Base-by-base conservation (phyloP, 1,284 basidiomycete species). In the Rhodotorula sp. region DNA sequence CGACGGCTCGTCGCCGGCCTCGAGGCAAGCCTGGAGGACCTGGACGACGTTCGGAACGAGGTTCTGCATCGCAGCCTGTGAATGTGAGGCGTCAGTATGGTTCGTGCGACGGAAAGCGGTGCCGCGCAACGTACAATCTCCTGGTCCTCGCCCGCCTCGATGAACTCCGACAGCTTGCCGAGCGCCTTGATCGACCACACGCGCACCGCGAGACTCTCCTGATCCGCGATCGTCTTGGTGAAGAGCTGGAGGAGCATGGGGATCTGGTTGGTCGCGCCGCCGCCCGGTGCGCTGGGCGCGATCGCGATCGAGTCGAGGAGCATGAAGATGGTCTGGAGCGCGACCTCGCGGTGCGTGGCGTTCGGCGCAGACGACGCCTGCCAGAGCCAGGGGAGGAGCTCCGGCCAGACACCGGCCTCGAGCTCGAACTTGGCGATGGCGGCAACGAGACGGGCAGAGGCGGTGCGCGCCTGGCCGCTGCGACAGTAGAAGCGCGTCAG, bases 371-470 rank as follows among this genome's bases (percentile, higher is more conserved):
- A 86, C 70, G 91, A 90, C 23, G 92, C 90, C 76, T 89, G 86
- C 79, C 91, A 88, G 67, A 99, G 87, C 85, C 92, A 95, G 7
- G 92, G 92, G 49, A 99, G 87, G 60, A 99, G 90, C 70, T 89
- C 86, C 5, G 90, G 87, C 97, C 97, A 99, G 74, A 88, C 87
- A 73, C 71, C 74, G 44, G 77, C 70, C 45, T 71, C 70, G 71
- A 98, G 87, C 82, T 99, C 97, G 79, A 93, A 87, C 74, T 89
- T 87, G 52, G 96, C 97, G 82, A 99, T 92, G 71, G 93, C 91
- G 61, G 95, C 92, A 74, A 99, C 88, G 72, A 97, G 91, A 67
- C 96, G 92, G 44, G 95, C 92, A 66, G 91, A 88, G 19, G 93
- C 90, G 81, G 81, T 81, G 44, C 82, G 81, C 93, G 92, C 73